Percentiles rank a stretch among this genome's conserved stretches.
Conservation (phyloP, 139 green algal genomes). For the Auxenochlorella pyrenoidosa region DNA sequence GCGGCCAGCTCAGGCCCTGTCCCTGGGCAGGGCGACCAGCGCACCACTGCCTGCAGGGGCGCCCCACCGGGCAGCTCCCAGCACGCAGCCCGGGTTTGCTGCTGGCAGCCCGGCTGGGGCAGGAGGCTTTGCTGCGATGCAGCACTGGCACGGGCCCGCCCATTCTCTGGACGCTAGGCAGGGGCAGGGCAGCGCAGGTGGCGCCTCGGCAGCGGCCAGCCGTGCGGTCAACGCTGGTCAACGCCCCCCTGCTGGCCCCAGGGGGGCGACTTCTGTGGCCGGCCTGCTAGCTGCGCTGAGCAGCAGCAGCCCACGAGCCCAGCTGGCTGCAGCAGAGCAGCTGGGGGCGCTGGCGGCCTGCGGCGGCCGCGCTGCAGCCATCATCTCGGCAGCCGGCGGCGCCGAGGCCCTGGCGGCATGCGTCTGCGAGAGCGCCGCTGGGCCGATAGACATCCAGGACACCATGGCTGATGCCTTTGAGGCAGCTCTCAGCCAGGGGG, state of each 20-base stretch:
- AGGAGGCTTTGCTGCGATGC: neutral
- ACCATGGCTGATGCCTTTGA: neutral
- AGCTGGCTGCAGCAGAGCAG: constrained; percentile 30
- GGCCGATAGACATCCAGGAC: neutral
- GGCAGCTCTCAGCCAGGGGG: neutral
- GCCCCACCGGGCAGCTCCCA: neutral
- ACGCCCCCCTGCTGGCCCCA: neutral
- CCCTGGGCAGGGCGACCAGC: neutral
- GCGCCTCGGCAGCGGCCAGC: neutral
- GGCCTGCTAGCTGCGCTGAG: neutral
- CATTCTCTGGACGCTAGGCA: neutral
- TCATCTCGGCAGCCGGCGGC: constrained; percentile 13
- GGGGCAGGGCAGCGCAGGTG: neutral
- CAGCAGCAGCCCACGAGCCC: neutral
- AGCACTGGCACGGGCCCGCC: neutral
- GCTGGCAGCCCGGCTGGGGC: neutral
- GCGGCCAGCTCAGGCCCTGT: too few species aligned
- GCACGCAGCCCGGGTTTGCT: neutral
- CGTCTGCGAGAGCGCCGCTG: neutral
- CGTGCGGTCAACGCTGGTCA: neutral
- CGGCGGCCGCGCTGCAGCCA: neutral
- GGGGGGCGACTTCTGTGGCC: neutral
- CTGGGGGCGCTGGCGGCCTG: neutral
- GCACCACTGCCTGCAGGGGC: neutral
- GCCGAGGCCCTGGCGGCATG: neutral